Evolutionary conservation across 179 eudicot genomes (phyloP), one percentile per base, ranked within the genome.

Genomic region (Vitellaria paradoxa): DNA sequence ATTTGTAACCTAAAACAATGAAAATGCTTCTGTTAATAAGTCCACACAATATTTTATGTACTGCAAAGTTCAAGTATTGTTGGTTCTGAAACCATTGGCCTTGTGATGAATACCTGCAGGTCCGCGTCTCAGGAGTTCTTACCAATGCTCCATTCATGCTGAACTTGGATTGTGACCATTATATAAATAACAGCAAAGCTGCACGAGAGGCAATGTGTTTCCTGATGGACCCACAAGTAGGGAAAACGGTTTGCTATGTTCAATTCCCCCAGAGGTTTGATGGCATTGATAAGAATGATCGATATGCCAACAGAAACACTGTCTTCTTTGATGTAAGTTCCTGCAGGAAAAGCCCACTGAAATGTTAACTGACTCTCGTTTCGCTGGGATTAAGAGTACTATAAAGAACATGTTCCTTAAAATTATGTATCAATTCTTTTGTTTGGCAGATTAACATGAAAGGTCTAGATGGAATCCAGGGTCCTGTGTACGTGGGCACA

Each of bases 391-490:
- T 59, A 12, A 37, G 9, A 10, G 72, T 53, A 65, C 46, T 30
- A 52, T 15, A 3, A 5, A 17, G 49, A 72, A 26, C 18, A 18
- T 72, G 13, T 57, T 30, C 12, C 9, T 47, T 64, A 2, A 30
- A 56, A 50, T 50, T 30, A 56, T 72, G 9, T 17, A 63, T 47
- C 68, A n/a, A n/a, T 26, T 65, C 52, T 30, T 52, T 46, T 57
- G n/a, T 76, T 70, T 52, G 63, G 78, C 89, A 94, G 98, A 94
- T 94, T 67, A 94, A 94, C 89, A 92, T 94, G 98, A 94, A 94
- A 88, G 98, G 98, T 74, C 88, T 94, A 68, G 98, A 94, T 76
- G 98, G 98, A 73, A 88, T 94, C 81, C 98, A 94, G 84, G 98
- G 98, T 46, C 98, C 98, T 13, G 97, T 87, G 23, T 94, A 94